Evolutionary conservation across 2,329 filamentous ascomycete species (phyloP).

Genomic region (Pezicula radicicola): DNA sequence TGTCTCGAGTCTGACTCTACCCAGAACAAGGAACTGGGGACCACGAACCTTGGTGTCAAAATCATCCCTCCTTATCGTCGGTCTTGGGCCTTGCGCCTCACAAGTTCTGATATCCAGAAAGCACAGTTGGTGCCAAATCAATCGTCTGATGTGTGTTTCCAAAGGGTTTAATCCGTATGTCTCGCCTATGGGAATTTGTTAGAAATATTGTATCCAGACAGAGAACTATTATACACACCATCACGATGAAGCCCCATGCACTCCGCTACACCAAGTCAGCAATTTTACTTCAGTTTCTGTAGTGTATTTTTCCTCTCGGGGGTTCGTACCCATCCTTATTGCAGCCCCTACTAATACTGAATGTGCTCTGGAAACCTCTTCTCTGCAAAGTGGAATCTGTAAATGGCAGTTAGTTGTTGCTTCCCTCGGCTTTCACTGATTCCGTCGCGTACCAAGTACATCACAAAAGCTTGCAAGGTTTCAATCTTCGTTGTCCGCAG

Average conservation of each 20-base stretch:
- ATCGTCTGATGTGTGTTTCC: constrained; percentile 67
- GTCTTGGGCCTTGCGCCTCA: constrained; percentile 70
- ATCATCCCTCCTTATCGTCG: constrained; percentile 69
- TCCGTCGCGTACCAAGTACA: constrained; percentile 60
- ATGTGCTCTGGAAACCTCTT: constrained; percentile 70
- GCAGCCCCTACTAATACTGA: constrained; percentile 70
- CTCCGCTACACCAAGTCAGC: constrained; percentile 44
- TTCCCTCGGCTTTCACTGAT: not conserved
- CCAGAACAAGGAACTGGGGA: no score
- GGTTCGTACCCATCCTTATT: constrained; percentile 49
- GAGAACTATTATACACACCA: constrained; percentile 1
- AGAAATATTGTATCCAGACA: no score
- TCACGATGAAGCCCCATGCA: constrained; percentile 77
- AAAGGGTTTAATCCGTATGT: constrained; percentile 63
- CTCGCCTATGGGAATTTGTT: constrained; percentile 26
- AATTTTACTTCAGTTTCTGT: no score
- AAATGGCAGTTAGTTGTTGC: not conserved
- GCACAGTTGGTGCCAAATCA: constrained; percentile 77
- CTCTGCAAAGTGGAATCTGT: constrained; percentile 67
- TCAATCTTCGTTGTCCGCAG: constrained; percentile 70
- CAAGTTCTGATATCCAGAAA: constrained; percentile 74
- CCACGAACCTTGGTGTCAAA: constrained; percentile 63
- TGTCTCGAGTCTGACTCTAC: no score
- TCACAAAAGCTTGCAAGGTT: constrained; percentile 72
- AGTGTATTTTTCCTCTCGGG: no score